phyloP scores from a whole-genome alignment of 2,329 filamentous ascomycete species.

The Ciborinia camelliae region DNA sequence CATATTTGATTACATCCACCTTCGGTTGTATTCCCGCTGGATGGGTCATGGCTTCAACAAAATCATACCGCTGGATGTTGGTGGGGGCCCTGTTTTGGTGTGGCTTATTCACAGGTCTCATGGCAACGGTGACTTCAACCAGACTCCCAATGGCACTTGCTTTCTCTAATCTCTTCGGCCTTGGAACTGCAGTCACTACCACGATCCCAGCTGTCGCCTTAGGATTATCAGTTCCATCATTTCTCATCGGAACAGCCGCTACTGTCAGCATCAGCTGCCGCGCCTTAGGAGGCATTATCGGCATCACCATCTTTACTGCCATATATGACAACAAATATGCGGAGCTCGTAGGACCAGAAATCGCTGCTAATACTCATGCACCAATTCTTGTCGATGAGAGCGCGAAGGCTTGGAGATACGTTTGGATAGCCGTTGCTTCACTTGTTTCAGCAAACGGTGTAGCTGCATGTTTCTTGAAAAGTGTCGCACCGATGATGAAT shows the following conservation, averaged over 20 bases:
- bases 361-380: conserved; percentile 12
- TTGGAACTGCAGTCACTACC: conserved; percentile 25
- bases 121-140: conserved; percentile 21
- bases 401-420: conserved; percentile 24
- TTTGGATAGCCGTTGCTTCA: conserved; percentile 25
- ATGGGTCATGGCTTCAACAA: conserved; percentile 26
- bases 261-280: conserved; percentile 23
- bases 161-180: conserved; percentile 25
- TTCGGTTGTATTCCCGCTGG: conserved; percentile 28
- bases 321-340: conserved; percentile 27
- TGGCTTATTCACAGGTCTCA: conserved; percentile 26
- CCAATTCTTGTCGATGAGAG: conserved; percentile 19
- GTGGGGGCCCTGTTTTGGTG: conserved; percentile 24
- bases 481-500: conserved; percentile 26
- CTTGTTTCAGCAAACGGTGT: conserved; percentile 24
- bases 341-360: conserved; percentile 21
- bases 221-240: conserved; percentile 24
- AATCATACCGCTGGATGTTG: conserved; percentile 21
- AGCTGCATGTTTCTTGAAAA: conserved; percentile 25
- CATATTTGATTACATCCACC: conserved; percentile 24
- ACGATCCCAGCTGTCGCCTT: conserved; percentile 25
- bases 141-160: conserved; percentile 21
- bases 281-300: conserved; percentile 25
- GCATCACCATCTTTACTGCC: conserved; percentile 27
- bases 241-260: conserved; percentile 27